phyloP scores from a whole-genome alignment of 2,329 filamentous ascomycete genomes.

The Ploettnerulaceae sp. region DNA sequence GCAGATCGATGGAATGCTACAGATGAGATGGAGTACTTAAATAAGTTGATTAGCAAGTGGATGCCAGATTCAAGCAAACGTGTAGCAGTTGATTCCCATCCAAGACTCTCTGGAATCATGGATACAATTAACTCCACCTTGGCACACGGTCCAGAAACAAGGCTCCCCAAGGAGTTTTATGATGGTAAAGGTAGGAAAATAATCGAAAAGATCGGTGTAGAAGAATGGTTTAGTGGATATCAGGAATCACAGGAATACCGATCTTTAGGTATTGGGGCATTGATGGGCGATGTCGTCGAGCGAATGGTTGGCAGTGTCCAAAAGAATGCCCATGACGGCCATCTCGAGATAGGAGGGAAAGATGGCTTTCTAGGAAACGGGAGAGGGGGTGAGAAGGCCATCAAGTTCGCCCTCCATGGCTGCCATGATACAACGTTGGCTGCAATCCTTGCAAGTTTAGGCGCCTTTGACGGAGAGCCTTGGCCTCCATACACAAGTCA shows the following conservation, averaged over 20 bases:
- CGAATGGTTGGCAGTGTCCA: constrained; percentile 68
- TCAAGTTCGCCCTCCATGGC: constrained; percentile 75
- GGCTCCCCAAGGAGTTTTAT: constrained; percentile 81
- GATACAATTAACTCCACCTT: constrained; percentile 87
- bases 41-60: constrained; percentile 72
- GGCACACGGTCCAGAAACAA: constrained; percentile 76
- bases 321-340: constrained; percentile 46
- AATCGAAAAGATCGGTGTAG: constrained; percentile 68
- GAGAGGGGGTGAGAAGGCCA: constrained; percentile 44
- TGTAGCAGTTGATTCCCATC: constrained; percentile 79
- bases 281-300: constrained; percentile 78
- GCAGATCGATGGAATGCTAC: constrained; percentile 70
- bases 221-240: constrained; percentile 93
- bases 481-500: constrained; percentile 97
- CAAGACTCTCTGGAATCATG: constrained; percentile 84
- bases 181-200: constrained; percentile 65
- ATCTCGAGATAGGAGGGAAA: constrained; percentile 43
- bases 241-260: constrained; percentile 81
- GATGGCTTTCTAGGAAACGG: constrained; percentile 37
- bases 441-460: constrained; percentile 69
- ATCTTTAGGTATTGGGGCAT: constrained; percentile 76
- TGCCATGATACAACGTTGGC: constrained; percentile 95
- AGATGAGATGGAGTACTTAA: constrained; percentile 79
- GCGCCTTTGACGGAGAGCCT: constrained; percentile 64
- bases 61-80: constrained; percentile 67